Percentiles rank a stretch among this genome's conserved stretches.
These are phyloP conservation scores for Moesziomyces sp. DNA, from an alignment of 1,284 basidiomycete genomes.

Conservation along the genomic window DNA sequence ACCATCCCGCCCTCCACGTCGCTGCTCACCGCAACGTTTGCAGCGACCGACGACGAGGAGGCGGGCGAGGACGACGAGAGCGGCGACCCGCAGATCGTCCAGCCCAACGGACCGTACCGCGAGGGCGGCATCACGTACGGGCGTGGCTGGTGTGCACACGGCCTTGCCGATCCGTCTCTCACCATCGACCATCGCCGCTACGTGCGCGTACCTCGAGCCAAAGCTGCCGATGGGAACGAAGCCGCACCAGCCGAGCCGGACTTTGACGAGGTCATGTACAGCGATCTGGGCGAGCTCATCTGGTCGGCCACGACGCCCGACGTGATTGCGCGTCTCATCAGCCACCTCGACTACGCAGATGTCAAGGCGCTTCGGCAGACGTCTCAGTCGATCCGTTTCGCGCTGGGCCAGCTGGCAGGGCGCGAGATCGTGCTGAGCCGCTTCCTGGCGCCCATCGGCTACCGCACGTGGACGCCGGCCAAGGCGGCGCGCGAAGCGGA, in stretches of 20 bases:
- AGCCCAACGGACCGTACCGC: slow-evolving; percentile 51
- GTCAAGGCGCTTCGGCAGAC: slow-evolving; percentile 61
- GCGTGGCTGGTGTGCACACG: slow-evolving; percentile 53
- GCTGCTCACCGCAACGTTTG: slow-evolving; percentile 22
- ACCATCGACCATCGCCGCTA: slow-evolving; percentile 39
- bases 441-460: slow-evolving; percentile 61
- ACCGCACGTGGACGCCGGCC: slow-evolving; percentile 45
- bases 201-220: slow-evolving; percentile 16
- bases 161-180: slow-evolving; percentile 46
- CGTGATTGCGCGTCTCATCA: slow-evolving; percentile 50
- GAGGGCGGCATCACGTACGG: slow-evolving; percentile 54
- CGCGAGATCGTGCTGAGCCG: slow-evolving; percentile 56
- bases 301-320: slow-evolving; percentile 56
- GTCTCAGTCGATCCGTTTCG: slow-evolving; percentile 47
- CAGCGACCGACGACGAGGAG: slow-evolving; percentile 27
- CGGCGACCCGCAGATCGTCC: slow-evolving; percentile 29
- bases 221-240: neutral
- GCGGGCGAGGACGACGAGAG: neutral
- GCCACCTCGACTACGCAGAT: slow-evolving; percentile 58
- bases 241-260: slow-evolving; percentile 2
- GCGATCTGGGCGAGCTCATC: slow-evolving; percentile 56
- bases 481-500: slow-evolving; percentile 4
- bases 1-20: slow-evolving; percentile 13
- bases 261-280: slow-evolving; percentile 45
- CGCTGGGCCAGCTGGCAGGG: slow-evolving; percentile 41